These are phyloP conservation scores for Trypanosoma melophagium DNA, from an alignment of 208 protist species.

Conservation along the genomic window DNA sequence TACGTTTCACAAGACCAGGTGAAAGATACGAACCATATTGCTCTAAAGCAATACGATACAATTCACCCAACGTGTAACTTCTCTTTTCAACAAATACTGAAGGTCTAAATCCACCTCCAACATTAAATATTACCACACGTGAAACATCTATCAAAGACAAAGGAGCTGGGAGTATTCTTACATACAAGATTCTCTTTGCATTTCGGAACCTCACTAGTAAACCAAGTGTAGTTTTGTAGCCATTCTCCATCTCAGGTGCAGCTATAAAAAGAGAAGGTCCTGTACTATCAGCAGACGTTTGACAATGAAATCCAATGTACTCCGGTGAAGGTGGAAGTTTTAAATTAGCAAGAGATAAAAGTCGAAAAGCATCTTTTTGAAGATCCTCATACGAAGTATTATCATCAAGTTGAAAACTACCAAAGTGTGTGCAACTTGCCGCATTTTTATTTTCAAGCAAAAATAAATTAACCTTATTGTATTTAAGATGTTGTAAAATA, in stretches of 20 bases:
- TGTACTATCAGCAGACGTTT: neutral
- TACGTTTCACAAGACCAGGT: neutral
- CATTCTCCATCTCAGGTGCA: neutral
- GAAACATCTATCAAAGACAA: constrained; percentile 11
- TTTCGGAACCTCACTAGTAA: neutral
- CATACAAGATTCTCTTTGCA: neutral
- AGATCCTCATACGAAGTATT: neutral
- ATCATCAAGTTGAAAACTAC: constrained; percentile 5
- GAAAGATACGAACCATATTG: constrained; percentile 9
- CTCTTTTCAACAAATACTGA: constrained; percentile 14
- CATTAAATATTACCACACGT: constrained; percentile 21
- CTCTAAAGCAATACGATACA: constrained; percentile 12
- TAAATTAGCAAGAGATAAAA: neutral
- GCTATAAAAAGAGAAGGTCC: neutral
- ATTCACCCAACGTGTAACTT: constrained; percentile 5
- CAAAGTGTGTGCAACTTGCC: neutral
- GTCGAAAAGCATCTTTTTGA: constrained; percentile 4
- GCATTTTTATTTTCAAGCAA: constrained; percentile 4
- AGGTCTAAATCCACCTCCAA: constrained; percentile 13
- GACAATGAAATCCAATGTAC: constrained; percentile 19
- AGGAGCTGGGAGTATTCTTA: constrained; percentile 11
- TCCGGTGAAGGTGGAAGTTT: constrained; percentile 10
- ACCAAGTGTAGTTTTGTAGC: neutral
- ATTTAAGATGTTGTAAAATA: constrained; percentile 10
- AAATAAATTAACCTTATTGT: constrained; percentile 10